Conservation (phyloP, 805 yeast species). For the Zygoascus bituminiphila region DNA sequence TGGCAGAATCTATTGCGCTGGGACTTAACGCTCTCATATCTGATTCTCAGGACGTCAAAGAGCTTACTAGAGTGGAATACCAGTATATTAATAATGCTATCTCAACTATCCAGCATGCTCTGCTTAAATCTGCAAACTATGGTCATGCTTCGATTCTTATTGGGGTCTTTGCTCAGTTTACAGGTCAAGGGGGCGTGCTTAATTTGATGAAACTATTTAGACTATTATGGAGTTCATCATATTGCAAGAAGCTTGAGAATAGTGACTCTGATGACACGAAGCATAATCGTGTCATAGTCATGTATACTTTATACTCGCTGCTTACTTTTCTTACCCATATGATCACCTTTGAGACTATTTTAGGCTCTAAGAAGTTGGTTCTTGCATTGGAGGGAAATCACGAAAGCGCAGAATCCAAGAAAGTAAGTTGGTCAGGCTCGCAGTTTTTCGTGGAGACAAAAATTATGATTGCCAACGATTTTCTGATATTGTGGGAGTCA, state of each 20-base stretch:
- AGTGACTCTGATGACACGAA: conserved; percentile 4
- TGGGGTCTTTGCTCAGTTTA: conserved; percentile 24
- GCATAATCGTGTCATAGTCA: conserved; percentile 5
- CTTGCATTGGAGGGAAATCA: conserved; percentile 15
- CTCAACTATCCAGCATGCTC: conserved; percentile 10
- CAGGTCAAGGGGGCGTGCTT: conserved; percentile 24
- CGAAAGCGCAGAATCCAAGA: conserved; percentile 18
- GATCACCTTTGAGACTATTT: conserved; percentile 20
- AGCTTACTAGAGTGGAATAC: conserved; percentile 6
- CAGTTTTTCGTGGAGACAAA: conserved; percentile 28
- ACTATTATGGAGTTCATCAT: conserved; percentile 14
- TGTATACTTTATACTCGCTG: conserved; percentile 13
- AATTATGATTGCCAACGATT: conserved; percentile 15
- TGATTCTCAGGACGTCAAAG: not conserved
- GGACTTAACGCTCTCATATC: conserved; percentile 1
- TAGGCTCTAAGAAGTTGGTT: conserved; percentile 23
- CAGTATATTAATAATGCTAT: conserved; percentile 14
- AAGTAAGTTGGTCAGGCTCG: conserved; percentile 22
- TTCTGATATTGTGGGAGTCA: conserved; percentile 14
- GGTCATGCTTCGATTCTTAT: conserved; percentile 7
- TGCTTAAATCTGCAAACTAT: conserved; percentile 15
- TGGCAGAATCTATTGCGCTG: conserved; percentile 21
- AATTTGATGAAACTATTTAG: conserved; percentile 18
- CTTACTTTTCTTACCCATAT: conserved; percentile 20
- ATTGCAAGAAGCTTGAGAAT: conserved; percentile 4